Conservation (phyloP, 305 asterid species). For the Fraxinus sp. region DNA sequence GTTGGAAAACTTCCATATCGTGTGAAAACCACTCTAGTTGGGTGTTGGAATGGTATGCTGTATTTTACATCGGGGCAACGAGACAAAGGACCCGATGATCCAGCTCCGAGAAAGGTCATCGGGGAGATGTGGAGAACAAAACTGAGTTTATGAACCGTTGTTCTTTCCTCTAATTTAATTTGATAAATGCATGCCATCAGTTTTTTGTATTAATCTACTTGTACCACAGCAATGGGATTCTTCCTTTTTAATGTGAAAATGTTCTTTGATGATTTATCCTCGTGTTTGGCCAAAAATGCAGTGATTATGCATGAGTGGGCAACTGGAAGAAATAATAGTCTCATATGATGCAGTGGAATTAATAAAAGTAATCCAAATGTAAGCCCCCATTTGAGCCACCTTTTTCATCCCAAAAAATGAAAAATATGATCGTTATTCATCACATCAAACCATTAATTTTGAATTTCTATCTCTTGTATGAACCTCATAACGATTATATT, state of each 20-base stretch:
- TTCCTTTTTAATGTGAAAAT: not conserved
- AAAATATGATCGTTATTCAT: too few relatives aligned
- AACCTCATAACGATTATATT: too few relatives aligned
- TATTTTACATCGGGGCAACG: constrained; percentile 96
- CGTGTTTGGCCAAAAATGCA: not conserved
- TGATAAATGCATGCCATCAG: not conserved
- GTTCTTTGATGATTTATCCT: not conserved
- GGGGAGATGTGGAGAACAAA: constrained; percentile 98
- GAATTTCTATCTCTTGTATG: too few relatives aligned
- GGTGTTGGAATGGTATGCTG: constrained; percentile 91
- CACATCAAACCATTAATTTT: too few relatives aligned
- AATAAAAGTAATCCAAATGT: not conserved
- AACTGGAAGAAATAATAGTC: not conserved
- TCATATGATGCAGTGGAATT: not conserved
- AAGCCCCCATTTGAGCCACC: not conserved
- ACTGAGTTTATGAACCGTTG: constrained; percentile 40
- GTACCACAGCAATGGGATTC: not conserved
- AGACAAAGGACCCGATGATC: constrained; percentile 83
- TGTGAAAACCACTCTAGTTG: constrained; percentile 87
- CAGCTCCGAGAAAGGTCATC: constrained; percentile 80
- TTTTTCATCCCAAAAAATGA: too few relatives aligned
- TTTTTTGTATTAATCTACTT: not conserved
- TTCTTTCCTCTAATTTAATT: not conserved
- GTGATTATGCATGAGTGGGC: not conserved
- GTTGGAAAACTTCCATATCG: constrained; percentile 88